These are phyloP conservation scores for Trametes sanguinea DNA, from an alignment of 768 basidiomycete genomes.

Conservation along the genomic window DNA sequence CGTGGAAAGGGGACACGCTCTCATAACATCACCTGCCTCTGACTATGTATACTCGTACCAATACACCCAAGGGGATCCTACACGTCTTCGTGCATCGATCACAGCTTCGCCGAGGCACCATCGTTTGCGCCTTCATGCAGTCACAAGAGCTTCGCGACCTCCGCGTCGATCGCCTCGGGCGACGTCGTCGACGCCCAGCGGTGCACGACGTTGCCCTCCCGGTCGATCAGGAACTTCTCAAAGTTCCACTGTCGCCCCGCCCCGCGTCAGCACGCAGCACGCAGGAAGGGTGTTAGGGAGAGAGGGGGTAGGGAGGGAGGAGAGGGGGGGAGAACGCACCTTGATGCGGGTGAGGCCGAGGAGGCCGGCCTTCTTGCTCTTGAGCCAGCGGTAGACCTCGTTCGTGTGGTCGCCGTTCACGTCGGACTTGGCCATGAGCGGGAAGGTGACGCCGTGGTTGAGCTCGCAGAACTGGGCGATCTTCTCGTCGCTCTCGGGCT, in stretches of 20 bases:
- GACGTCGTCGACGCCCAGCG: slow-evolving; percentile 79
- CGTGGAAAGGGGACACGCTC: too few relatives aligned
- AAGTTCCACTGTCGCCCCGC: slow-evolving; percentile 88
- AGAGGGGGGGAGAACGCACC: slow-evolving; percentile 40
- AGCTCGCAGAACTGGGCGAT: slow-evolving; percentile 73
- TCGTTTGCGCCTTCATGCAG: slow-evolving; percentile 4
- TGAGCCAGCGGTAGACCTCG: slow-evolving; percentile 84
- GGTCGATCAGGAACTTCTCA: slow-evolving; percentile 84
- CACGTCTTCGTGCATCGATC: background rate
- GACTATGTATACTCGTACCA: too few relatives aligned
- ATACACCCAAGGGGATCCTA: background rate
- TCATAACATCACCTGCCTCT: too few relatives aligned
- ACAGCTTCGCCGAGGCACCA: background rate
- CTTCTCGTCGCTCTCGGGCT: slow-evolving; percentile 77
- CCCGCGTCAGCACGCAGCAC: slow-evolving; percentile 3
- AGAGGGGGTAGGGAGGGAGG: too few relatives aligned
- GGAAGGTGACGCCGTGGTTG: slow-evolving; percentile 90
- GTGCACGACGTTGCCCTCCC: slow-evolving; percentile 72
- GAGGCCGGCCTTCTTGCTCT: slow-evolving; percentile 73
- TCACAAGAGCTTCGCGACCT: slow-evolving; percentile 62
- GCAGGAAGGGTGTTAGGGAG: too few relatives aligned
- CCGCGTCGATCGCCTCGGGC: slow-evolving; percentile 61
- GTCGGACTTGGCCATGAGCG: slow-evolving; percentile 89
- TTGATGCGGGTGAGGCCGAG: slow-evolving; percentile 75
- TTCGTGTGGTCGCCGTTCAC: slow-evolving; percentile 89